Conservation (phyloP, 176 grass and related monocot genomes). For the Musa itinerans region DNA sequence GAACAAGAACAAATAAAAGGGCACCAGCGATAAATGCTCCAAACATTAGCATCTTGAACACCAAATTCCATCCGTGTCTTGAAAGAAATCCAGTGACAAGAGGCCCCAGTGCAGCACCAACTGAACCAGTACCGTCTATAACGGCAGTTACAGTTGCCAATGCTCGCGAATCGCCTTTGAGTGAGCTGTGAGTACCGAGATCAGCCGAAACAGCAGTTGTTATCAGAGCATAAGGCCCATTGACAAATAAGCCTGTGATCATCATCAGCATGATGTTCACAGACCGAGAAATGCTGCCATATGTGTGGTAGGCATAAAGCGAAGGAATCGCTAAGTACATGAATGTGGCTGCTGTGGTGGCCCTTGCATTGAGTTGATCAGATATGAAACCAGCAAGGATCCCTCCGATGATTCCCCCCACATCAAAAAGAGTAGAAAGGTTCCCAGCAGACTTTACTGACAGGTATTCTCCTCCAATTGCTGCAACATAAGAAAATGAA, state of each 20-base stretch:
- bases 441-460: conserved; percentile 53
- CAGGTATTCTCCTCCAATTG: conserved; percentile 43
- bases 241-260: conserved; percentile 59
- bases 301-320: conserved; percentile 45
- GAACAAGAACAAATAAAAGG: conserved; percentile 36
- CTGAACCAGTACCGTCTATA: conserved; percentile 66
- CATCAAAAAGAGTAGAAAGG: conserved; percentile 53
- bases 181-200: conserved; percentile 60
- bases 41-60: conserved; percentile 54
- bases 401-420: conserved; percentile 59
- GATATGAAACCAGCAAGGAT: conserved; percentile 55
- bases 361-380: conserved; percentile 57
- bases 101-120: conserved; percentile 56
- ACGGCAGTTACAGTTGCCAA: conserved; percentile 54
- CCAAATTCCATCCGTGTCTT: conserved; percentile 34
- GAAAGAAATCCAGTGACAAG: conserved; percentile 58
- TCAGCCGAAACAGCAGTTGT: conserved; percentile 65
- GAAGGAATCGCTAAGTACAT: conserved; percentile 51
- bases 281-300: conserved; percentile 38
- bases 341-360: conserved; percentile 52
- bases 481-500: conserved; percentile 16
- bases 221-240: conserved; percentile 68
- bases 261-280: conserved; percentile 48
- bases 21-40: conserved; percentile 32
- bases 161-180: conserved; percentile 53